Evolutionary conservation across 2,329 filamentous ascomycete species (phyloP).

Genomic region (Sporothrix luriei): DNA sequence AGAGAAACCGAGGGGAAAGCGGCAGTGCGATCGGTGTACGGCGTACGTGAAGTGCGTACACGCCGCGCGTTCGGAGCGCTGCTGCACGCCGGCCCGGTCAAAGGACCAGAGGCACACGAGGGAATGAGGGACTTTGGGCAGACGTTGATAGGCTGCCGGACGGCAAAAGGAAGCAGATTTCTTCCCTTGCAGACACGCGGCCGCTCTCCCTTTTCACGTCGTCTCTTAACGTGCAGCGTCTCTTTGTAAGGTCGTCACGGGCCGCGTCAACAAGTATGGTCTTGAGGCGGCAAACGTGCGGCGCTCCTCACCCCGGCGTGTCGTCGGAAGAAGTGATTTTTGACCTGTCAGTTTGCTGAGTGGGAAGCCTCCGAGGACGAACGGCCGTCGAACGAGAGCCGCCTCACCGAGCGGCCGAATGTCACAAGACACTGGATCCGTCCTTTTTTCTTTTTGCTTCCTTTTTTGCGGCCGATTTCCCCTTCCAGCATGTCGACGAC

Average conservation of each 20-base stretch:
- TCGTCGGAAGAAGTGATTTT: background rate
- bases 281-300: background rate
- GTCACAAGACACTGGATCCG: background rate
- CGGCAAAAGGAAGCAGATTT: background rate
- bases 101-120: background rate
- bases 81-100: background rate
- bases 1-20: background rate
- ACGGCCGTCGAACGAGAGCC: background rate
- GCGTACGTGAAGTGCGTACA: no score
- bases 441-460: no score
- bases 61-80: background rate
- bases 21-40: no score
- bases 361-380: background rate
- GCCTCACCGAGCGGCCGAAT: background rate
- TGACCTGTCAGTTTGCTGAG: background rate
- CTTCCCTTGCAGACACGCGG: slow-evolving; percentile 7
- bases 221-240: background rate
- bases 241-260: background rate
- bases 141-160: background rate
- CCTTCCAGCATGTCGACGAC: background rate
- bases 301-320: background rate
- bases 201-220: background rate
- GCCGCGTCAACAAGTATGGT: background rate
- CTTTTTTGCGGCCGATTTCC: background rate
- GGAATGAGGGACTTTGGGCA: background rate